Evolutionary conservation across 371 early-diverging fungal genomes (phyloP).

Genomic region (Encephalitozoon hellem): DNA sequence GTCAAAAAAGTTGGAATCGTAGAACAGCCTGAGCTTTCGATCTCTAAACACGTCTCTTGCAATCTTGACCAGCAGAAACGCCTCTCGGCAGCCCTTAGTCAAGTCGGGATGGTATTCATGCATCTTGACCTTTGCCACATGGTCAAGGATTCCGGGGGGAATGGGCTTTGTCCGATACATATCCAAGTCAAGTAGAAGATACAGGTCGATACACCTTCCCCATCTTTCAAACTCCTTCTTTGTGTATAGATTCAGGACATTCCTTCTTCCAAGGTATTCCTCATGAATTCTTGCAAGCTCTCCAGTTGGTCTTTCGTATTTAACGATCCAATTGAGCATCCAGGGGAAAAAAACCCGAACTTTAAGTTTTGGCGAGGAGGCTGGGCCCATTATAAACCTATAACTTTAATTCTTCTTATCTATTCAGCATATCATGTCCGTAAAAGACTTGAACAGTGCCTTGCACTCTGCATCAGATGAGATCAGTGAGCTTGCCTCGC

Average conservation of each 20-base stretch:
- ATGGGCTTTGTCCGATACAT: slow-evolving; percentile 29
- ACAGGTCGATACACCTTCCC: slow-evolving; percentile 48
- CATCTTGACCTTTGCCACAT: slow-evolving; percentile 39
- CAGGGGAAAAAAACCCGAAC: neutral
- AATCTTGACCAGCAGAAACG: slow-evolving; percentile 49
- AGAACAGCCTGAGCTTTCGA: slow-evolving; percentile 78
- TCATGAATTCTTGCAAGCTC: slow-evolving; percentile 2
- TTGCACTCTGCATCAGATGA: neutral
- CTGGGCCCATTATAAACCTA: neutral
- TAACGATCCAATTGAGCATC: neutral
- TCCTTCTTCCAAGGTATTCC: slow-evolving; percentile 27
- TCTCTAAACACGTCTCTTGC: slow-evolving; percentile 84
- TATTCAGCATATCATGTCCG: neutral
- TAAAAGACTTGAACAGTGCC: neutral
- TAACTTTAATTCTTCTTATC: neutral
- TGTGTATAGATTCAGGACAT: slow-evolving; percentile 53
- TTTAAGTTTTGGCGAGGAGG: neutral
- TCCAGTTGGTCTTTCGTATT: slow-evolving; percentile 9
- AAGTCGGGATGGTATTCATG: slow-evolving; percentile 56
- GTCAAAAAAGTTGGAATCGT: slow-evolving; percentile 81
- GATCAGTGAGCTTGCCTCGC: slow-evolving; percentile 1
- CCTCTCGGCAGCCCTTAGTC: slow-evolving; percentile 36
- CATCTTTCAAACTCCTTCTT: slow-evolving; percentile 47
- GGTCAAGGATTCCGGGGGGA: slow-evolving; percentile 31
- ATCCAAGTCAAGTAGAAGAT: slow-evolving; percentile 55